Base-by-base conservation (phyloP, 208 protist species). In the Leishmania braziliensis region DNA sequence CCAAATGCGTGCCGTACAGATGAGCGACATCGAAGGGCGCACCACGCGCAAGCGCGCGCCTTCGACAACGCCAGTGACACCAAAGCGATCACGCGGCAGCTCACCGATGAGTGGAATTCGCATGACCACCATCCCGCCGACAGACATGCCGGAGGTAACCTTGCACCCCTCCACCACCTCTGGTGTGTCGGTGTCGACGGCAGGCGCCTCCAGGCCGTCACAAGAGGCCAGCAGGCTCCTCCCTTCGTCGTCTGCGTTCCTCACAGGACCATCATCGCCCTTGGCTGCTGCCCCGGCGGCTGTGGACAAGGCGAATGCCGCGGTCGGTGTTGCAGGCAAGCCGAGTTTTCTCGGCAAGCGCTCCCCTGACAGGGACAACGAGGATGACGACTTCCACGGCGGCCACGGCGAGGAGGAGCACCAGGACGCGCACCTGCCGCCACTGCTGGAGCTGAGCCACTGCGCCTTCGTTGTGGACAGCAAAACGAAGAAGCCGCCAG, bases 391-490 rank as follows among this genome's bases (percentile, higher is more conserved):
- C 14, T 39, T 39, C 5, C 48, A 83, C 23, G 39, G 73, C 51
- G 76, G 12, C 3, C 33, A 48, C 36, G 58, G 9, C 8, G 58
- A 51, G 12, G 77, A 12, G 14, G 66, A 77, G 60, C 20, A 70
- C 33, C 3, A 12, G 36, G 62, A 54, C 58, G 60, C 68, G 48
- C 26, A 39, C 6, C 76, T 62, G n/a, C 26, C 66, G 5, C 82
- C 80, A 29, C 79, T 84, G 77, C 85, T 79, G n/a, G 83, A 85
- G 56, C 65, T 83, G 48, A 71, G 68, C n/a, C 85, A 87, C 62
- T 97, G 94, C 75, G 85, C 86, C 56, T 97, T 97, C 73, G 72
- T 97, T 0, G 70, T 97, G 3, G 94, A 97, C 81, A 91, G 84
- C 79, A 78, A 83, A 10, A 95, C 94, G 43, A 82, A 82, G 46